phyloP scores from a whole-genome alignment of 139 green algal genomes.

The Chara braunii region DNA sequence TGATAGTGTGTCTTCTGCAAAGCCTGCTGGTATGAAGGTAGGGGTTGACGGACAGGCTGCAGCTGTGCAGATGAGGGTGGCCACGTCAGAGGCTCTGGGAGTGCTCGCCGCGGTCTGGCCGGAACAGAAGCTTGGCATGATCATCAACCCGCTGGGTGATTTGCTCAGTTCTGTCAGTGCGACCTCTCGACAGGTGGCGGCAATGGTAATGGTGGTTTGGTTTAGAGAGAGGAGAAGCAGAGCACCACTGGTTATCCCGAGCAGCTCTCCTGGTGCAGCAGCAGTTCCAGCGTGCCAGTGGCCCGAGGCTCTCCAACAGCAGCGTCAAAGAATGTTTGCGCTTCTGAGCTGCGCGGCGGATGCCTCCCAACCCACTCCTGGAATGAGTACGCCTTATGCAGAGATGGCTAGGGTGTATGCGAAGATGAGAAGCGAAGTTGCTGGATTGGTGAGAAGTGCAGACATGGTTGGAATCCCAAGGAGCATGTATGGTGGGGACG shows the following conservation, averaged over 20 bases:
- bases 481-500: neutral
- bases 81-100: conserved; percentile 44
- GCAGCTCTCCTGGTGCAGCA: neutral
- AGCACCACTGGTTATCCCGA: neutral
- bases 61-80: conserved; percentile 51
- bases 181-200: conserved; percentile 12
- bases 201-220: conserved; percentile 20
- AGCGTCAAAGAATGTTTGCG: neutral
- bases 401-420: conserved; percentile 49
- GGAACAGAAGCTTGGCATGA: neutral
- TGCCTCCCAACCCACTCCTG: conserved; percentile 12
- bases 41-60: conserved; percentile 1
- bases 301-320: neutral
- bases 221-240: neutral
- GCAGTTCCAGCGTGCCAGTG: neutral
- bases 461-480: neutral
- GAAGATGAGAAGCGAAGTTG: conserved; percentile 55
- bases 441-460: neutral
- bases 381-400: conserved; percentile 47
- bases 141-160: conserved; percentile 6
- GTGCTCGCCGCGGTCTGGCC: conserved; percentile 28
- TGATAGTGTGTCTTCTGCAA: neutral
- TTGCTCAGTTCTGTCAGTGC: conserved; percentile 9
- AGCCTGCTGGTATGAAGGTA: too few relatives aligned
- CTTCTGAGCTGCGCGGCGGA: conserved; percentile 6